Conservation (phyloP, 2,329 filamentous ascomycete species). For the Fusarium albidum region DNA sequence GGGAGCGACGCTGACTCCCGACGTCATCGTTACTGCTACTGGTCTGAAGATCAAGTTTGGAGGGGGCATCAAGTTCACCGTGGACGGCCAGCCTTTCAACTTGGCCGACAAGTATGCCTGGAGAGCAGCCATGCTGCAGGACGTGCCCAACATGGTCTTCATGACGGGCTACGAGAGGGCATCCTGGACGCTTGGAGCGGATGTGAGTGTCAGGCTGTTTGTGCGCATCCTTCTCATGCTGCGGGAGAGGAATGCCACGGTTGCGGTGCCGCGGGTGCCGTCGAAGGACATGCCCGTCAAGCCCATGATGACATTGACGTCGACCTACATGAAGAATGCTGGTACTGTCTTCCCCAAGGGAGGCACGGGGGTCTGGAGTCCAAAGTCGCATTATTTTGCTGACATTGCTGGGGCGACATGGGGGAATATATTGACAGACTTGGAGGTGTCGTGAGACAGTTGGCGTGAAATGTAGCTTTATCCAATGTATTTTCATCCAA, state of each 20-base stretch:
- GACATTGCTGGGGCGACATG: conserved; percentile 42
- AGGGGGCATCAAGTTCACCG: conserved; percentile 57
- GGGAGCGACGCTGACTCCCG: conserved; percentile 58
- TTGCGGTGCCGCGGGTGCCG: conserved; percentile 54
- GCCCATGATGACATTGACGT: conserved; percentile 54
- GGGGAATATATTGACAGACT: conserved; percentile 39
- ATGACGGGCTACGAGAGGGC: conserved; percentile 68
- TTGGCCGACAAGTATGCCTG: conserved; percentile 60
- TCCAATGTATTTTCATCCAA: too few relatives aligned
- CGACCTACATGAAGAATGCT: conserved; percentile 59
- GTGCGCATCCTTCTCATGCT: conserved; percentile 61
- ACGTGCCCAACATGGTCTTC: conserved; percentile 67
- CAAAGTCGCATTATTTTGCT: conserved; percentile 41
- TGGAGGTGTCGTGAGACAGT: conserved; percentile 26
- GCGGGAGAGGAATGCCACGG: conserved; percentile 50
- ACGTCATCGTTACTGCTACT: conserved; percentile 72
- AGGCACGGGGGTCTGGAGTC: conserved; percentile 48
- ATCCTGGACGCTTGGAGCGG: conserved; percentile 69
- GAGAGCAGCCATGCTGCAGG: conserved; percentile 68
- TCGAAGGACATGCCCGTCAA: conserved; percentile 48
- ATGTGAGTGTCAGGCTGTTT: conserved; percentile 59
- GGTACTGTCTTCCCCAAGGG: conserved; percentile 54
- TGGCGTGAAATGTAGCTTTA: not conserved
- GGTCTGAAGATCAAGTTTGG: conserved; percentile 65
- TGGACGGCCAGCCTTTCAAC: conserved; percentile 59